Evolutionary conservation across 305 asterid species (phyloP).

Genomic region (Fraxinus sp.): DNA sequence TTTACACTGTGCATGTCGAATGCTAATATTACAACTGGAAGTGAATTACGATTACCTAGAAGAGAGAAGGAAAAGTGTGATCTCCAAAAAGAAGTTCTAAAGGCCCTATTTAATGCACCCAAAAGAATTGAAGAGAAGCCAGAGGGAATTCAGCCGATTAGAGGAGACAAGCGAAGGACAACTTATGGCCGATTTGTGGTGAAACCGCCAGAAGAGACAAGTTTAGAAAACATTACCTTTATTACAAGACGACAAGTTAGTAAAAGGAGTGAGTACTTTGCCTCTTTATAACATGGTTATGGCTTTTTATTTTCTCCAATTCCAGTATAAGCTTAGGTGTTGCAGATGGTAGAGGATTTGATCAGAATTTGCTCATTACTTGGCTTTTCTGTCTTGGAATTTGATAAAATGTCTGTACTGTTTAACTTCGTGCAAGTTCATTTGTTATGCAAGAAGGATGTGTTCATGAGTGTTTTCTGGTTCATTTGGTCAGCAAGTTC

Average conservation of each 20-base stretch:
- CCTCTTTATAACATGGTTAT: constrained; percentile 1
- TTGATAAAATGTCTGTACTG: neutral
- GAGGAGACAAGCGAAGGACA: constrained; percentile 29
- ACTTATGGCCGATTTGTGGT: constrained; percentile 40
- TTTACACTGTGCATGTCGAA: constrained; percentile 38
- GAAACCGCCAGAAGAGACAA: constrained; percentile 48
- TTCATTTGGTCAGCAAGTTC: constrained; percentile 4
- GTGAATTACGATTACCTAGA: constrained; percentile 26
- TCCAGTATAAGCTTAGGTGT: neutral
- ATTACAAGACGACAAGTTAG: constrained; percentile 43
- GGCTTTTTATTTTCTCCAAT: neutral
- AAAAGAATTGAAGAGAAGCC: constrained; percentile 37
- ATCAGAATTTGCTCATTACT: neutral
- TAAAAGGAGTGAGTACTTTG: constrained; percentile 41
- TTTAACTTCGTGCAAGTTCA: neutral
- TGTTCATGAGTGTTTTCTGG: neutral
- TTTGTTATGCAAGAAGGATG: constrained; percentile 14
- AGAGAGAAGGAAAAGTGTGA: constrained; percentile 34
- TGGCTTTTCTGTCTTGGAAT: neutral
- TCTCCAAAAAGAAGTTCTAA: constrained; percentile 49
- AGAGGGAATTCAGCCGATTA: constrained; percentile 20
- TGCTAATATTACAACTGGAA: constrained; percentile 27
- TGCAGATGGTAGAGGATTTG: neutral
- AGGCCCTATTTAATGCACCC: constrained; percentile 47
- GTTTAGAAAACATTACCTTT: constrained; percentile 46